phyloP scores from a whole-genome alignment of 352 stramenopile species.

The Pythium phragmitis region DNA sequence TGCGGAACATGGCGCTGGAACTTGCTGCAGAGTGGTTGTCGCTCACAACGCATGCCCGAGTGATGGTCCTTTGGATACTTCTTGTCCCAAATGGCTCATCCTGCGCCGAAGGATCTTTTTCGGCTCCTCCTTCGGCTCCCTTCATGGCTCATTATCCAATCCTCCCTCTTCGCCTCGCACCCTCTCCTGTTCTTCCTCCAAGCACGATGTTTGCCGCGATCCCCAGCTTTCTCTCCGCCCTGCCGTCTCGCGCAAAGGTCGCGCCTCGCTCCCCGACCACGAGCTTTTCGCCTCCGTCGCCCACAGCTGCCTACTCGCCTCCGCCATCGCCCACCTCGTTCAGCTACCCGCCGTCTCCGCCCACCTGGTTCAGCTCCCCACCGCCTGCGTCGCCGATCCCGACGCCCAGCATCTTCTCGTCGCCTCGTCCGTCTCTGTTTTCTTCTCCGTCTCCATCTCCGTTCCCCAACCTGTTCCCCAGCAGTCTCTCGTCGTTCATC shows the following conservation, averaged over 20 bases:
- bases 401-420: not conserved
- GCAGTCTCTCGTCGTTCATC: not conserved
- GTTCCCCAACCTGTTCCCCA: not conserved
- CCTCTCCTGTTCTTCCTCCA: not conserved
- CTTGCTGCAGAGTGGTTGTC: constrained; percentile 2
- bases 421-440: not conserved
- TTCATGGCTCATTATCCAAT: constrained; percentile 16
- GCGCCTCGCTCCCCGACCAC: not conserved
- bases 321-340: constrained; percentile 5
- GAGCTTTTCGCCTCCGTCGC: constrained; percentile 1
- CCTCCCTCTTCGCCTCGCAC: not conserved
- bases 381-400: too few relatives aligned
- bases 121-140: not conserved
- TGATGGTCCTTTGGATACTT: constrained; percentile 16
- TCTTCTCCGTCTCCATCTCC: not conserved
- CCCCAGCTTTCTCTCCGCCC: constrained; percentile 14
- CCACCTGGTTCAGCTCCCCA: not conserved
- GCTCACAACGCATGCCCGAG: constrained; percentile 2
- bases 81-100: constrained; percentile 11
- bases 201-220: constrained; percentile 21
- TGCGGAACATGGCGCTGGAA: constrained; percentile 3
- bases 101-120: not conserved
- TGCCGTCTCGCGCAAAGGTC: constrained; percentile 1
- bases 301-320: constrained; percentile 9
- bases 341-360: not conserved